A percentile compares a stretch with the other conserved stretches of the same genome.
phyloP scores from a whole-genome alignment of 441 rosid species.

The Metrosideros polymorpha region DNA sequence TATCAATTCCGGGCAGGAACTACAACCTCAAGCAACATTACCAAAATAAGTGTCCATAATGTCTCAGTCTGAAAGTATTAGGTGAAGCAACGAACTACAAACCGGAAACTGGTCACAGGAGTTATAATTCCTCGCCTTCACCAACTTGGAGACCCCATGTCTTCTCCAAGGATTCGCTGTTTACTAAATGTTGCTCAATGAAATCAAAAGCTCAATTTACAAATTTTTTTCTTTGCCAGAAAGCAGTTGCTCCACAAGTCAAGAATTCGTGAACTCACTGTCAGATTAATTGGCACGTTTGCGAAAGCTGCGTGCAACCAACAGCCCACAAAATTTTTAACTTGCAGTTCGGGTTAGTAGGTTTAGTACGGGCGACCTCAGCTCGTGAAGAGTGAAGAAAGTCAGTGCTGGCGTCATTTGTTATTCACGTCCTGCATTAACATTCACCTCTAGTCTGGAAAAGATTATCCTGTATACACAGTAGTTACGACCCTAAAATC shows the following conservation, averaged over 20 bases:
- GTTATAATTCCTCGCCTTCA: neutral
- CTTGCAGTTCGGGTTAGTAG: neutral
- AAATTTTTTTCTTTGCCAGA: neutral
- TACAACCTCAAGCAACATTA: neutral
- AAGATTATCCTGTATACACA: neutral
- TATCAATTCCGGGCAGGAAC: neutral
- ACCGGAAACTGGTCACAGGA: neutral
- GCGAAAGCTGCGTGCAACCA: neutral
- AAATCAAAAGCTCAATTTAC: neutral
- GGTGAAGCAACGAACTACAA: neutral
- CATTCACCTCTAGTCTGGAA: neutral
- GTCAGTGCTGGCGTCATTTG: neutral
- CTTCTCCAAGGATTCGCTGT: neutral
- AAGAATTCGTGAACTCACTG: neutral
- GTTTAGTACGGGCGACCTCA: neutral
- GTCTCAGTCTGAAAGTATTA: neutral
- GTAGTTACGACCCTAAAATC: slow-evolving; percentile 7
- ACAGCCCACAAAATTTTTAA: neutral
- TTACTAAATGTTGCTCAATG: neutral
- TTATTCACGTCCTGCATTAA: neutral
- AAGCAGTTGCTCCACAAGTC: neutral
- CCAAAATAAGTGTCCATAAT: neutral
- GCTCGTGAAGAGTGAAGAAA: neutral
- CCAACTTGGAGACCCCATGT: neutral
- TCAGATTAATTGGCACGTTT: neutral